These are phyloP conservation scores for Dujonia santamariae DNA, from an alignment of 1,139 yeast genomes.

Conservation along the genomic window DNA sequence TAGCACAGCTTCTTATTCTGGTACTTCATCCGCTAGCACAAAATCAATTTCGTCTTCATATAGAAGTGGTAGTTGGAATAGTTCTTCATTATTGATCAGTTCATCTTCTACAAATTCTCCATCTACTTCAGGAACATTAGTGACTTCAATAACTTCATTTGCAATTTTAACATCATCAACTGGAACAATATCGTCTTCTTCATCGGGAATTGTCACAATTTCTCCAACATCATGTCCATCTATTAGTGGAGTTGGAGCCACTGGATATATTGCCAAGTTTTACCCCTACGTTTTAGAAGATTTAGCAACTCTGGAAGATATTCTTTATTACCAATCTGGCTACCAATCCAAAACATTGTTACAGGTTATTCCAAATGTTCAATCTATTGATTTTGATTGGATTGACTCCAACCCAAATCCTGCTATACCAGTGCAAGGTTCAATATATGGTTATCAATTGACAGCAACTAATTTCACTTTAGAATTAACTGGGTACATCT, in stretches of 20 bases:
- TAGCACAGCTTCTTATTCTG: slow-evolving; percentile 4
- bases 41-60: slow-evolving; percentile 11
- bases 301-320: not conserved
- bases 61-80: too few relatives aligned
- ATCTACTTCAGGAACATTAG: too few relatives aligned
- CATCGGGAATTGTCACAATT: slow-evolving; percentile 9
- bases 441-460: slow-evolving; percentile 5
- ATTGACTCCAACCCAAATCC: not conserved
- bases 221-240: too few relatives aligned
- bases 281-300: slow-evolving; percentile 2
- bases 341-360: not conserved
- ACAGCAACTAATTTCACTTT: slow-evolving; percentile 17
- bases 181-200: slow-evolving; percentile 6
- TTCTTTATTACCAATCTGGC: not conserved
- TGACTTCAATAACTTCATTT: slow-evolving; percentile 6
- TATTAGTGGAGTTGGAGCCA: too few relatives aligned
- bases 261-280: slow-evolving; percentile 1
- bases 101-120: too few relatives aligned
- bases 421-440: not conserved
- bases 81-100: too few relatives aligned
- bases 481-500: slow-evolving; percentile 21
- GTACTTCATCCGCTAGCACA: slow-evolving; percentile 2
- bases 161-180: slow-evolving; percentile 4
- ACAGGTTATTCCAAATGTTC: not conserved
- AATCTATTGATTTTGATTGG: slow-evolving; percentile 1